Conservation (phyloP, 148 eudicot genomes). For the Heliamphora exappendiculata region DNA sequence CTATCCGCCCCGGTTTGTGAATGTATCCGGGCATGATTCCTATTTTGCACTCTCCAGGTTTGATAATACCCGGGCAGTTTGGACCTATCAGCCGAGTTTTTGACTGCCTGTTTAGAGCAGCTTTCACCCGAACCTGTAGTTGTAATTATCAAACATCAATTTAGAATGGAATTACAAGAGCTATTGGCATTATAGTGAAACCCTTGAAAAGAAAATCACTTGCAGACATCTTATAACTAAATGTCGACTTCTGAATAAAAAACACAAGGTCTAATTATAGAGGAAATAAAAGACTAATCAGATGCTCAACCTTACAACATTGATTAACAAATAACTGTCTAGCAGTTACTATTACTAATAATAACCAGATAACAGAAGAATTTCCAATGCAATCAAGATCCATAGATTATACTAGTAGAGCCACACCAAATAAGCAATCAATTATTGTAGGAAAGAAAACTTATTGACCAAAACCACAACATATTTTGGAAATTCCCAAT, state of each 20-base stretch:
- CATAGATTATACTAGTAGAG: no score
- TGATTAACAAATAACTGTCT: no score
- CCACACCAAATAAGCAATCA: no score
- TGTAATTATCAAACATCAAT: constrained; percentile 10
- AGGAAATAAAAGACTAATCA: not conserved
- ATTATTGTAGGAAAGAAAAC: no score
- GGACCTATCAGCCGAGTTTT: constrained; percentile 95
- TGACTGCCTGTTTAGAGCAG: constrained; percentile 73
- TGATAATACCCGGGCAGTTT: constrained; percentile 96
- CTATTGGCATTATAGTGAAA: not conserved
- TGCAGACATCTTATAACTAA: not conserved
- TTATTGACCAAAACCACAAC: no score
- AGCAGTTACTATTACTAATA: no score
- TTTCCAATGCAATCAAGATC: no score
- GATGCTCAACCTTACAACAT: not conserved
- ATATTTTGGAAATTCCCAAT: no score
- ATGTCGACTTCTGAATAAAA: not conserved
- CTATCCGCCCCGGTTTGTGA: constrained; percentile 97
- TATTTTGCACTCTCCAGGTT: constrained; percentile 98
- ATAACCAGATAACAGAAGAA: no score
- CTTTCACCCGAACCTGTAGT: constrained; percentile 78
- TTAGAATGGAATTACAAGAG: not conserved
- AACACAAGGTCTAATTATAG: not conserved
- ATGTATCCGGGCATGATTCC: constrained; percentile 99
- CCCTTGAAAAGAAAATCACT: not conserved